These are phyloP conservation scores for Arthromyces matolae DNA, from an alignment of 768 basidiomycete genomes.

Conservation along the genomic window DNA sequence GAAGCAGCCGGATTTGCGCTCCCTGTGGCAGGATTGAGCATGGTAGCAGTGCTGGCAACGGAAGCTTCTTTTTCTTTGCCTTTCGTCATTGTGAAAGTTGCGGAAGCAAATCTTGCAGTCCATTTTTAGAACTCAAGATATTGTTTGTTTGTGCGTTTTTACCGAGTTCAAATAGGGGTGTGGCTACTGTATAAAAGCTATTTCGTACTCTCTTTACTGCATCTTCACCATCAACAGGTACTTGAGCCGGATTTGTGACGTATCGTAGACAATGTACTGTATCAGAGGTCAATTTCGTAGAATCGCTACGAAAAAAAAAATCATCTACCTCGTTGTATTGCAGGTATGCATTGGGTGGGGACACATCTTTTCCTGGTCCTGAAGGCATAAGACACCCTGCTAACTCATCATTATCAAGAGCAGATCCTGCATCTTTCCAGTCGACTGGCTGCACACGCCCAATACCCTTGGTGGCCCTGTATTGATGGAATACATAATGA, in stretches of 20 bases:
- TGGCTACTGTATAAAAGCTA: too few relatives aligned
- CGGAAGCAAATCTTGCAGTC: too few relatives aligned
- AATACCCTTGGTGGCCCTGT: conserved; percentile 52
- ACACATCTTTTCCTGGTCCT: conserved; percentile 36
- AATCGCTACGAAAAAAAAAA: too few relatives aligned
- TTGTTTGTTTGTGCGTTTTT: background rate
- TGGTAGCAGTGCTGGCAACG: conserved; percentile 30
- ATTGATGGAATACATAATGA: conserved; percentile 3
- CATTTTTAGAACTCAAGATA: too few relatives aligned
- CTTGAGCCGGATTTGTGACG: conserved; percentile 52
- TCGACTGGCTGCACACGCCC: conserved; percentile 47
- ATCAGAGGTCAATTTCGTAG: background rate
- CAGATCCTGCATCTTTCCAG: conserved; percentile 59
- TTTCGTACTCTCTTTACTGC: conserved; percentile 18
- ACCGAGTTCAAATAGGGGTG: too few relatives aligned
- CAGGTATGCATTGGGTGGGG: conserved; percentile 26
- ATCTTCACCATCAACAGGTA: conserved; percentile 58
- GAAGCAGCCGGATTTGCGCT: conserved; percentile 76
- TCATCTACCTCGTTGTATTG: conserved; percentile 61
- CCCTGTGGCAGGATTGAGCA: conserved; percentile 54
- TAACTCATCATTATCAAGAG: conserved; percentile 45
- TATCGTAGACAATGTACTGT: conserved; percentile 63
- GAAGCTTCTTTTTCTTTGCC: conserved; percentile 30
- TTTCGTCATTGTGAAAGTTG: conserved; percentile 16
- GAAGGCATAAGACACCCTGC: conserved; percentile 60